Evolutionary conservation across 768 basidiomycete genomes (phyloP).

Genomic region (Leccinellum rugosiceps): DNA sequence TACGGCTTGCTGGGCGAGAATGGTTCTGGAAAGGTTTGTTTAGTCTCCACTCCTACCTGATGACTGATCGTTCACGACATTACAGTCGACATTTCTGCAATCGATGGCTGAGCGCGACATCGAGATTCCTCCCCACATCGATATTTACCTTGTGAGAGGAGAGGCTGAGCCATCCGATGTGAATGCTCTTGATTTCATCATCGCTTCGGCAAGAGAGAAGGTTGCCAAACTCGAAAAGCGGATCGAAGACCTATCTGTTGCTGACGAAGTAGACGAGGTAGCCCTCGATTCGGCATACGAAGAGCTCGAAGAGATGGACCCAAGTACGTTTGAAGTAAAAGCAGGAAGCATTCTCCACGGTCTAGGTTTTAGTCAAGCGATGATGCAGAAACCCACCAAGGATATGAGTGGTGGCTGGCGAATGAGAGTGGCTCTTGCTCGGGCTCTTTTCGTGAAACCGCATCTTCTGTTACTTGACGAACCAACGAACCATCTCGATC

Average conservation of each 20-base stretch:
- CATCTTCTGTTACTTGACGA: slow-evolving; percentile 94
- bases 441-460: slow-evolving; percentile 94
- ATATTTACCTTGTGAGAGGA: slow-evolving; percentile 95
- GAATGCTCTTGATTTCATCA: slow-evolving; percentile 97
- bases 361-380: slow-evolving; percentile 83
- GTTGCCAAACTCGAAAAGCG: slow-evolving; percentile 89
- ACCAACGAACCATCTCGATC: slow-evolving; percentile 89
- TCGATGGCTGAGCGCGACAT: slow-evolving; percentile 96
- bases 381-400: slow-evolving; percentile 97
- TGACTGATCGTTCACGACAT: neutral
- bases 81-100: slow-evolving; percentile 90
- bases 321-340: slow-evolving; percentile 91
- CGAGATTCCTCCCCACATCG: slow-evolving; percentile 90
- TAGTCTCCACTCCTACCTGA: slow-evolving; percentile 8
- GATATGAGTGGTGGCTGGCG: slow-evolving; percentile 99
- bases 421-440: slow-evolving; percentile 96
- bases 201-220: slow-evolving; percentile 88
- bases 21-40: slow-evolving; percentile 92
- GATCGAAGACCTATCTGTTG: slow-evolving; percentile 90
- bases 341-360: slow-evolving; percentile 96
- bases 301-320: slow-evolving; percentile 96
- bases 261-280: slow-evolving; percentile 83
- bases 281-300: slow-evolving; percentile 90
- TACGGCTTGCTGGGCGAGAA: slow-evolving; percentile 98
- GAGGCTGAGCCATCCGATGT: slow-evolving; percentile 94